Evolutionary conservation across 768 basidiomycete genomes (phyloP).

Genomic region (Panaeolus cyanescens): DNA sequence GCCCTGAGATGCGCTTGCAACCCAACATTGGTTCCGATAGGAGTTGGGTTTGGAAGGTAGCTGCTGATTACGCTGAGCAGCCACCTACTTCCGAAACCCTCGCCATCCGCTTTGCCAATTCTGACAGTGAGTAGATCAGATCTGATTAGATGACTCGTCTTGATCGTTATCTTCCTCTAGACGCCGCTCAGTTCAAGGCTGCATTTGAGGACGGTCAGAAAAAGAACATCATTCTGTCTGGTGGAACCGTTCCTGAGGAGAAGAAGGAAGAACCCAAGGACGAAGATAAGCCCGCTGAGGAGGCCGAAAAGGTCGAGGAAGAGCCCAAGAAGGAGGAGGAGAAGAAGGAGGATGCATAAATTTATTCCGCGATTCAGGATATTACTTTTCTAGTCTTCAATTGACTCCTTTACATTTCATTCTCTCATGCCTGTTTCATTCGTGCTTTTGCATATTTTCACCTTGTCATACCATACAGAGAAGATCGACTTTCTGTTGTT

Average conservation of each 20-base stretch:
- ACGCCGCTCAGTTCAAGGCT: conserved; percentile 86
- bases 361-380: not conserved
- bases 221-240: conserved; percentile 52
- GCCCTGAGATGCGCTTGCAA: conserved; percentile 89
- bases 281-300: conserved; percentile 24
- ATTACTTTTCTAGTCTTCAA: not conserved
- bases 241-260: conserved; percentile 11
- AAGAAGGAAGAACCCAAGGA: conserved; percentile 31
- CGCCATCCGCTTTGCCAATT: conserved; percentile 96
- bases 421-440: not conserved
- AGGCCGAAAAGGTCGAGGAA: conserved; percentile 24
- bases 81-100: conserved; percentile 93
- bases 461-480: conserved; percentile 2
- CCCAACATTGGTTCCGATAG: conserved; percentile 98
- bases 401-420: not conserved
- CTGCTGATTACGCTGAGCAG: conserved; percentile 91
- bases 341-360: conserved; percentile 25
- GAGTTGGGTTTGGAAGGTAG: conserved; percentile 99
- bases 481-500: not conserved
- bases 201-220: conserved; percentile 87
- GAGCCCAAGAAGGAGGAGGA: conserved; percentile 33
- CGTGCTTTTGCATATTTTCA: conserved; percentile 1
- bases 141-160: not conserved
- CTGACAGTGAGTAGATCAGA: conserved; percentile 71
- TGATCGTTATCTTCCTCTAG: conserved; percentile 33